These are phyloP conservation scores for Scutellaria minor DNA, from an alignment of 257 asterid species.

Conservation along the genomic window DNA sequence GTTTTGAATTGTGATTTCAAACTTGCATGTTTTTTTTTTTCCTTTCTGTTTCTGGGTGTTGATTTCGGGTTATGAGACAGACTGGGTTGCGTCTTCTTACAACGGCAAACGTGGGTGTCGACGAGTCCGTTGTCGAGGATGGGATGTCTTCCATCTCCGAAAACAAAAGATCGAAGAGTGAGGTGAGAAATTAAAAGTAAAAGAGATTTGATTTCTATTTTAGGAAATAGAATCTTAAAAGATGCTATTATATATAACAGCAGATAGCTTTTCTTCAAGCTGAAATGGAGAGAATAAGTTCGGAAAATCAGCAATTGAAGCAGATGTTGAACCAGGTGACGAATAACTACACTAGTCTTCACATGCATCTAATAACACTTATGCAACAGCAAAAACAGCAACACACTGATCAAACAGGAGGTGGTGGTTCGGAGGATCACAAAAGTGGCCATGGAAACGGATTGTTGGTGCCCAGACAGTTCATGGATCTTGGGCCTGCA, in stretches of 20 bases:
- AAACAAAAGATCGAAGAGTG: constrained; percentile 56
- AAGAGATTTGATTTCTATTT: no score
- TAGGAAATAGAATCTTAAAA: no score
- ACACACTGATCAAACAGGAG: constrained; percentile 35
- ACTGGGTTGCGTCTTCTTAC: constrained; percentile 82
- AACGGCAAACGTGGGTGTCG: constrained; percentile 62
- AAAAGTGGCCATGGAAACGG: constrained; percentile 45
- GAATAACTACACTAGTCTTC: constrained; percentile 51
- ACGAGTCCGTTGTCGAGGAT: constrained; percentile 43
- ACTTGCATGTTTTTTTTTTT: no score
- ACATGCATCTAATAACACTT: constrained; percentile 57
- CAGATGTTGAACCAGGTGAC: constrained; percentile 57
- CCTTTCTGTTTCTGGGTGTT: neutral
- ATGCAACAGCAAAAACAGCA: constrained; percentile 52
- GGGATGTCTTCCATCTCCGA: constrained; percentile 51
- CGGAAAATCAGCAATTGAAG: constrained; percentile 58
- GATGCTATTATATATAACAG: no score
- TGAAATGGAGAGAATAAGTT: constrained; percentile 59
- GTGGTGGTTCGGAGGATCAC: constrained; percentile 33
- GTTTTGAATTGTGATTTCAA: constrained; percentile 20
- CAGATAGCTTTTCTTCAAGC: constrained; percentile 64
- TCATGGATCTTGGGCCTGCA: constrained; percentile 80
- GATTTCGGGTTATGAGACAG: constrained; percentile 34
- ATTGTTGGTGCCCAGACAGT: constrained; percentile 70
- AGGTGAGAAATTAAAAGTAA: constrained; percentile 44